Conservation (phyloP, 139 green algal species). For the Chlorella sp. region DNA sequence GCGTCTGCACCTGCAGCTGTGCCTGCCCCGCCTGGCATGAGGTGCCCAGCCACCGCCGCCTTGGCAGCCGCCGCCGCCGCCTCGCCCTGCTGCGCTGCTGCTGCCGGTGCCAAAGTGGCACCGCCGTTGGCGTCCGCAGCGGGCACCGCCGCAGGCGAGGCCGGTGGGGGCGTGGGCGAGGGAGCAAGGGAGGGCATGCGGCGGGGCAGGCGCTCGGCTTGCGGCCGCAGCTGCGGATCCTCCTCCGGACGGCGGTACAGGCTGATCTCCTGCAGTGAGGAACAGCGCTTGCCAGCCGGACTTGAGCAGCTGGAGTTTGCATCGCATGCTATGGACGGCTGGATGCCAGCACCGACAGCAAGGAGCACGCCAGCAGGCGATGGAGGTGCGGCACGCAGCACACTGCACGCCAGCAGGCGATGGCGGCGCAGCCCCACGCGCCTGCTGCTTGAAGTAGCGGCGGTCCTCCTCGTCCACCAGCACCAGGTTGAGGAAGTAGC, state of each 20-base stretch:
- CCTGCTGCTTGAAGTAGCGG: conserved; percentile 96
- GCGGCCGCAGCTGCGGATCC: not conserved
- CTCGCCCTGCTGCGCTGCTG: no score
- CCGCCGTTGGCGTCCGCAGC: not conserved
- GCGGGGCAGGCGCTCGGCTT: conserved; percentile 5
- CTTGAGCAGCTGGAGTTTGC: not conserved
- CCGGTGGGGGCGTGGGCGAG: not conserved
- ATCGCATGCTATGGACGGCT: no score
- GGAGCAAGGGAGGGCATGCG: conserved; percentile 12
- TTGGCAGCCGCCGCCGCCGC: no score
- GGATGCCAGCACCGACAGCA: not conserved
- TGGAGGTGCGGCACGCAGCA: no score
- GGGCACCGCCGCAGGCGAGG: not conserved
- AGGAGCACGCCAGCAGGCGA: not conserved
- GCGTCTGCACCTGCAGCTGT: not conserved
- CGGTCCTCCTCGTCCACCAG: conserved; percentile 99
- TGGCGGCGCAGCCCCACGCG: not conserved
- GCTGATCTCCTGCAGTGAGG: conserved; percentile 70
- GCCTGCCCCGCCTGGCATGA: no score
- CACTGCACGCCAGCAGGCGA: not conserved
- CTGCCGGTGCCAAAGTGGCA: not conserved
- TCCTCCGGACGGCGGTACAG: conserved; percentile 68
- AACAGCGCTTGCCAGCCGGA: not conserved
- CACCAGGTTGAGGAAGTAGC: conserved; percentile 99
- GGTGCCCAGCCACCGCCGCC: not conserved